Evolutionary conservation across 2,329 filamentous ascomycete genomes (phyloP), one percentile per base, ranked within the genome.

Genomic region (Fusarium proliferatum): DNA sequence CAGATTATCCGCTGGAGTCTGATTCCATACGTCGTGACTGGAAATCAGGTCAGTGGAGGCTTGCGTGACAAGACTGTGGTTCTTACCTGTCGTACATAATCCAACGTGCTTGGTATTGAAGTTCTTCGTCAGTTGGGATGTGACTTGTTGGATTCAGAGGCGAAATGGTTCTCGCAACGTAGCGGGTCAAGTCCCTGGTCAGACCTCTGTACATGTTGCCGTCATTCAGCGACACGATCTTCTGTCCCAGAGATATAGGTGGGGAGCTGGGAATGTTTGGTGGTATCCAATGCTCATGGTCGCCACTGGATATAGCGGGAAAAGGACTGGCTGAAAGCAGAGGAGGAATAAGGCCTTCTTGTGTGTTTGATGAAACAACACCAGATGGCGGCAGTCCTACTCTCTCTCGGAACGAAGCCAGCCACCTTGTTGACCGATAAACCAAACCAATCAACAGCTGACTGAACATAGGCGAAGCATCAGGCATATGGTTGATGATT

Each of bases 61-160:
- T 5, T 13, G 6, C 2, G 1, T 1, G 5, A 10, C 33, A 15
- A 0, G 6, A 7, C 1, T 1, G 1, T 1, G 3, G 5, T 17
- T 68, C 74, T 65, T 30, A 79, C 78, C 78, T 77, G 26, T 80
- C 79, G 9, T 75, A 78, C 38, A 79, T 60, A 33, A 83, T 81
- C 61, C 77, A 78, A 3, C 79, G 75, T 4, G 81, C 82, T 63
- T 83, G 79, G 11, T 75, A 69, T 26, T 81, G 73, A 1, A 84
- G 64, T 39, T 84, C 81, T 9, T 79, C 79, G 23, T 84, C 82
- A 0, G 80, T 82, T 1, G 82, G 81, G 0, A 81, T 58, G 5
- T 78, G 77, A 19, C 60, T 78, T 56, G 74, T 75, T 4, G 79
- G 78, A 16, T 80, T 80, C 13, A 74, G 78, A 55, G 69, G 81